Evolutionary conservation across 1,284 basidiomycete species (phyloP).

Genomic region (Agaricales sp.): DNA sequence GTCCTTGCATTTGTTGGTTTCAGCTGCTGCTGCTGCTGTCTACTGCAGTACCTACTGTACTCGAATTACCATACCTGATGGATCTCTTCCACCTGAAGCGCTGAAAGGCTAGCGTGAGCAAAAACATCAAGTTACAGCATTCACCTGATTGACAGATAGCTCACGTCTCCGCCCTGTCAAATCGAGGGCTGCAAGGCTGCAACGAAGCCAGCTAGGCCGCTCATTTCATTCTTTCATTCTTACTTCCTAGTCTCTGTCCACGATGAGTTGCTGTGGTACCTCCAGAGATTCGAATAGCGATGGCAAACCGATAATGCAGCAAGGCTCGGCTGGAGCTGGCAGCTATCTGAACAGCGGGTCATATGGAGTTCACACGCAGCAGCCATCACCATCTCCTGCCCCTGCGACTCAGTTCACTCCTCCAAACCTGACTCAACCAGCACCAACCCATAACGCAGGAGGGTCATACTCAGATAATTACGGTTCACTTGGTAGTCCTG

Average conservation of each 20-base stretch:
- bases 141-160: background rate
- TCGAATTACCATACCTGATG: too few relatives aligned
- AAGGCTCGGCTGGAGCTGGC: background rate
- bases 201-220: background rate
- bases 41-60: background rate
- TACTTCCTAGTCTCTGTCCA: background rate
- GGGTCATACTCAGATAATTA: background rate
- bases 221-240: background rate
- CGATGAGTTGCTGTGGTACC: background rate
- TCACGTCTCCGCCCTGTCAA: background rate
- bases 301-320: background rate
- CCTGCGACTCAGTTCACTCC: background rate
- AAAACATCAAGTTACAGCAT: background rate
- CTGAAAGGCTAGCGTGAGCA: background rate
- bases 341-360: background rate
- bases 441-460: background rate
- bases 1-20: background rate
- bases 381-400: slow-evolving; percentile 1
- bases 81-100: too few relatives aligned
- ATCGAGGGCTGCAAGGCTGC: background rate
- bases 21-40: background rate
- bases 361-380: background rate
- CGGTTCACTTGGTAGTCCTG: background rate
- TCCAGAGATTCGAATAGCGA: background rate
- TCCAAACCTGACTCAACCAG: background rate